These are phyloP conservation scores for Yamadazyma atlantica DNA, from an alignment of 1,139 yeast species.

Conservation along the genomic window DNA sequence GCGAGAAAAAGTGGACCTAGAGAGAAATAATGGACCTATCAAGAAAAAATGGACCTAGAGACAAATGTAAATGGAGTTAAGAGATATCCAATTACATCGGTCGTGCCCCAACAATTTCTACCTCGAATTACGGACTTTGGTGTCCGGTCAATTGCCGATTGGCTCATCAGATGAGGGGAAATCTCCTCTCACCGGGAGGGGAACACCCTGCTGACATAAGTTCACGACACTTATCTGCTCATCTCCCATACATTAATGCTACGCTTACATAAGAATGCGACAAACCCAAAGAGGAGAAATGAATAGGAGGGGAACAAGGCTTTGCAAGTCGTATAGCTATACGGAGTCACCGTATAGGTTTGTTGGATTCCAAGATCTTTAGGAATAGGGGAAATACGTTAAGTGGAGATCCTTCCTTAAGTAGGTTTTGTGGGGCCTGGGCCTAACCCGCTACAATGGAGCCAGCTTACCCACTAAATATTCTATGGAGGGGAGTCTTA, in stretches of 20 bases:
- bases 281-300: not conserved
- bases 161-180: not conserved
- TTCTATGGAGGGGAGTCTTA: no score
- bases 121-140: not conserved
- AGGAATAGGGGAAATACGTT: not conserved
- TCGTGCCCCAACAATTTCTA: not conserved
- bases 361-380: not conserved
- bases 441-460: no score
- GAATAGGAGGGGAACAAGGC: slow-evolving; percentile 1
- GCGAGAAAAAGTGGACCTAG: no score
- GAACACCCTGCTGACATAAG: not conserved
- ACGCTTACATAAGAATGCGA: not conserved
- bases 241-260: not conserved
- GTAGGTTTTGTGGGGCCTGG: not conserved
- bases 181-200: not conserved
- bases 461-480: no score
- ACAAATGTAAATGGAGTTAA: no score
- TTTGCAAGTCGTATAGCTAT: no score
- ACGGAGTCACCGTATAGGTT: no score
- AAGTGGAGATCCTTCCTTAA: not conserved
- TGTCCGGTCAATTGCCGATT: not conserved
- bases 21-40: no score
- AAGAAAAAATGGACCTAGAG: no score
- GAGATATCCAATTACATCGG: not conserved
- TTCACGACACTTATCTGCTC: not conserved